A percentile compares a stretch with the other conserved stretches of the same genome.
Evolutionary conservation across 2,329 filamentous ascomycete species (phyloP).

Genomic region (Aspergillus brunneoviolaceus): DNA sequence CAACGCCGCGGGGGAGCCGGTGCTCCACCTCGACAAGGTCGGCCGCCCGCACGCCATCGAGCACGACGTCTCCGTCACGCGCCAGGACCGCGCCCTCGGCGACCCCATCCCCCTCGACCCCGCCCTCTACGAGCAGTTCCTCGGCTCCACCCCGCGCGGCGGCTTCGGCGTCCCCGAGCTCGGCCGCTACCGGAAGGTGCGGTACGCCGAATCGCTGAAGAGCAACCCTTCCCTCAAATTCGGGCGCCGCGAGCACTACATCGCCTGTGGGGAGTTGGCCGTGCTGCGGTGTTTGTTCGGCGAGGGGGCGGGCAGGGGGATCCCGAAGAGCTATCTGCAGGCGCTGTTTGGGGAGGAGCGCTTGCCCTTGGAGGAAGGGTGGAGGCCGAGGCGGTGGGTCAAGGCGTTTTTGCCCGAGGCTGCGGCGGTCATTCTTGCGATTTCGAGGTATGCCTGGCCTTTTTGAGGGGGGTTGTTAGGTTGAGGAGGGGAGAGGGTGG

Average conservation of each 20-base stretch:
- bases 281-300: conserved; percentile 15
- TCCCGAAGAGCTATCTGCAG: conserved; percentile 15
- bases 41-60: conserved; percentile 17
- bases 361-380: conserved; percentile 19
- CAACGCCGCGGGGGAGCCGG: conserved; percentile 8
- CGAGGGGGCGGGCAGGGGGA: conserved; percentile 5
- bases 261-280: conserved; percentile 14
- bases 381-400: conserved; percentile 12
- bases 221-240: conserved; percentile 11
- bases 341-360: conserved; percentile 18
- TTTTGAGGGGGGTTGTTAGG: background rate
- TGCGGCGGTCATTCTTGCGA: conserved; percentile 1
- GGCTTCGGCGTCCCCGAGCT: conserved; percentile 6
- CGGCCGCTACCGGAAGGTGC: conserved; percentile 12
- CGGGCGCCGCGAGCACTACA: conserved; percentile 6
- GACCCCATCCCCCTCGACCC: conserved; percentile 11
- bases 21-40: conserved; percentile 18
- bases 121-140: conserved; percentile 7
- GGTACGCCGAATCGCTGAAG: conserved; percentile 11
- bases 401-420: conserved; percentile 13
- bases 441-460: conserved; percentile 18
- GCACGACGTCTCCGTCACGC: conserved; percentile 19
- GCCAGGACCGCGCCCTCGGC: conserved; percentile 18
- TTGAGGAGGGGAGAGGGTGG: background rate
- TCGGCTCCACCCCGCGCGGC: background rate